Evolutionary conservation across 2,329 filamentous ascomycete genomes (phyloP).

Genomic region (Botrytis paeoniae): DNA sequence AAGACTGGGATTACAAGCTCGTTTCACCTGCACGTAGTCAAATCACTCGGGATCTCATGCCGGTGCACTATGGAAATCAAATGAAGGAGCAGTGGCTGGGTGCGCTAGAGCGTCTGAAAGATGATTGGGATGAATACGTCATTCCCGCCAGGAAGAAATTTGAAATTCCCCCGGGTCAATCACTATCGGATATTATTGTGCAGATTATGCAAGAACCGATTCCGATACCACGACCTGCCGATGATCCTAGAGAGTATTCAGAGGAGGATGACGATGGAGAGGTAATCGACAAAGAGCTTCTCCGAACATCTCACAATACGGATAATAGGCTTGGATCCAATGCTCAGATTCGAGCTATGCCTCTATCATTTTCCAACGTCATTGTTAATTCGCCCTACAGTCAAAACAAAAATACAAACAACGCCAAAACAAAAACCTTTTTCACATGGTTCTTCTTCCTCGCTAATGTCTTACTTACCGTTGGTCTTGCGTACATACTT

Average conservation of each 20-base stretch:
- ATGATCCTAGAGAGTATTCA: neutral
- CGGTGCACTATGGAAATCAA: neutral
- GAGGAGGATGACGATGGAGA: neutral
- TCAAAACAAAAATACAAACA: neutral
- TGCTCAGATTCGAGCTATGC: neutral
- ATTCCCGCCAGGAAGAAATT: neutral
- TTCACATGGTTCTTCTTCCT: neutral
- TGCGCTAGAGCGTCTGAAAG: neutral
- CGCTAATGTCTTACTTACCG: neutral
- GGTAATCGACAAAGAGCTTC: neutral
- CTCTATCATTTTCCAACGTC: constrained; percentile 6
- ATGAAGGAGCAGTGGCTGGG: neutral
- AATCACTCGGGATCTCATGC: neutral
- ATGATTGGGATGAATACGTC: neutral
- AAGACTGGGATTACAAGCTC: neutral
- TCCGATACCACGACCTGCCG: neutral
- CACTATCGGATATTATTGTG: neutral
- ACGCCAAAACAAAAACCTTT: neutral
- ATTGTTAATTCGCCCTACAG: neutral
- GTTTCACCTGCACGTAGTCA: neutral
- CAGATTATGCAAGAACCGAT: neutral
- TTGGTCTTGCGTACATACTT: neutral
- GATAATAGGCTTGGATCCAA: neutral
- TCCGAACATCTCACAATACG: neutral
- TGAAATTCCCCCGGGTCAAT: neutral